These are phyloP conservation scores for Cyphellophora attinorum DNA, from an alignment of 2,329 filamentous ascomycete genomes.

Conservation along the genomic window DNA sequence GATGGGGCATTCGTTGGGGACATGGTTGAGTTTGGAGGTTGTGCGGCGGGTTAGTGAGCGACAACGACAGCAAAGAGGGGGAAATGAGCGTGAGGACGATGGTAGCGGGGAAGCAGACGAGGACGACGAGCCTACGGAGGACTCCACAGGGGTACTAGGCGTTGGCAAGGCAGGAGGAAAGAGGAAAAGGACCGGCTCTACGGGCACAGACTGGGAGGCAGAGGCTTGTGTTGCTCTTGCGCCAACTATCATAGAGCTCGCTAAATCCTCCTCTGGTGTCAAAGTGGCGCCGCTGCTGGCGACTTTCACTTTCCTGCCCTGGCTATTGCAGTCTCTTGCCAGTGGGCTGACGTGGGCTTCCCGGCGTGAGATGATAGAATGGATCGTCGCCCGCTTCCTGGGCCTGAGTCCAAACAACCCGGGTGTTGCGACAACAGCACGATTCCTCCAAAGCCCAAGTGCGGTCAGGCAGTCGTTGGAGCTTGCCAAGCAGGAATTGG, in stretches of 20 bases:
- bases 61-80: too few species aligned
- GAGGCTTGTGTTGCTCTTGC: slow-evolving; percentile 56
- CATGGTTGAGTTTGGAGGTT: slow-evolving; percentile 62
- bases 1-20: slow-evolving; percentile 65
- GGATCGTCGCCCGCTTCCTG: slow-evolving; percentile 34
- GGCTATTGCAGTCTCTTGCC: slow-evolving; percentile 28
- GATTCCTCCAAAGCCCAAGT: slow-evolving; percentile 37
- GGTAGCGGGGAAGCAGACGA: slow-evolving; percentile 28
- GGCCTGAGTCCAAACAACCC: slow-evolving; percentile 28
- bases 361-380: slow-evolving; percentile 29
- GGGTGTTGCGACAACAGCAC: slow-evolving; percentile 38
- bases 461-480: slow-evolving; percentile 48
- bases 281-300: slow-evolving; percentile 56
- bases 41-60: slow-evolving; percentile 35
- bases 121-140: slow-evolving; percentile 2
- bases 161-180: too few species aligned
- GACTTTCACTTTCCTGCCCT: slow-evolving; percentile 29
- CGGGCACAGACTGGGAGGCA: slow-evolving; percentile 26
- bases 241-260: slow-evolving; percentile 65
- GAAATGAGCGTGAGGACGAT: too few species aligned
- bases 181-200: background rate
- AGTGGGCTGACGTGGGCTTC: slow-evolving; percentile 33
- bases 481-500: slow-evolving; percentile 51
- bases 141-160: background rate
- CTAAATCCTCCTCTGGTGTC: slow-evolving; percentile 50